Conservation (phyloP, 2,329 filamentous ascomycete genomes). For the Xylariaceae sp. region DNA sequence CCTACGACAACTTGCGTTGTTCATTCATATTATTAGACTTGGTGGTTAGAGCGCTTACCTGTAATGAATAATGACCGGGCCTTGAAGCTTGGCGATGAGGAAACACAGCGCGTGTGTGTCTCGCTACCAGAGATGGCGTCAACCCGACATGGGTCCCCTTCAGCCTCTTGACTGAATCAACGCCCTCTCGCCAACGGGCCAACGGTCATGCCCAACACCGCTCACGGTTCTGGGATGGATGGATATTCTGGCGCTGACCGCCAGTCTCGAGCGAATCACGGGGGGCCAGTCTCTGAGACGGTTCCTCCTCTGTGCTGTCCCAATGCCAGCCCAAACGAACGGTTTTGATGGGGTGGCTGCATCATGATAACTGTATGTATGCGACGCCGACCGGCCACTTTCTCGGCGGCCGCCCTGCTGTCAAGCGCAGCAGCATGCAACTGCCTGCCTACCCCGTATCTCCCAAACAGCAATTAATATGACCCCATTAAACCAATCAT, state of each 20-base stretch:
- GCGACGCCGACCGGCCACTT: slow-evolving; percentile 8
- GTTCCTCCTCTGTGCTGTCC: slow-evolving; percentile 16
- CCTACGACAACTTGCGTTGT: too few species aligned
- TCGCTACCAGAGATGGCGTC: slow-evolving; percentile 11
- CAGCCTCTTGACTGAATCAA: slow-evolving; percentile 15
- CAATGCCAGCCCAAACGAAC: slow-evolving; percentile 13
- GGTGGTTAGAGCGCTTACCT: slow-evolving; percentile 7
- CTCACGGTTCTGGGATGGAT: slow-evolving; percentile 5
- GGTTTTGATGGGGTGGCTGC: slow-evolving; percentile 15
- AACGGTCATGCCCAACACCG: slow-evolving; percentile 18
- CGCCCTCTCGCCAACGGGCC: slow-evolving; percentile 12
- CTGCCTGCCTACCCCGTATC: slow-evolving; percentile 4
- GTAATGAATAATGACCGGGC: not conserved
- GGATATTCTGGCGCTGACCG: slow-evolving; percentile 9
- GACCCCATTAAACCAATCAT: slow-evolving; percentile 4
- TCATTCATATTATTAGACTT: not conserved
- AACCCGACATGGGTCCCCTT: slow-evolving; percentile 5
- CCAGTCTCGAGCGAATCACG: slow-evolving; percentile 15
- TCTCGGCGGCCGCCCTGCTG: slow-evolving; percentile 10
- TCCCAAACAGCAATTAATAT: slow-evolving; percentile 2
- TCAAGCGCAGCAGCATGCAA: slow-evolving; percentile 9
- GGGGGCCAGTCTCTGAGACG: slow-evolving; percentile 2
- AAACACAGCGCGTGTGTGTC: not conserved
- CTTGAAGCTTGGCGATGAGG: slow-evolving; percentile 9
- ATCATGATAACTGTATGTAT: slow-evolving; percentile 12